These are phyloP conservation scores for Pseudonitzschia pungens DNA, from an alignment of 108 stramenopile genomes.

Conservation along the genomic window DNA sequence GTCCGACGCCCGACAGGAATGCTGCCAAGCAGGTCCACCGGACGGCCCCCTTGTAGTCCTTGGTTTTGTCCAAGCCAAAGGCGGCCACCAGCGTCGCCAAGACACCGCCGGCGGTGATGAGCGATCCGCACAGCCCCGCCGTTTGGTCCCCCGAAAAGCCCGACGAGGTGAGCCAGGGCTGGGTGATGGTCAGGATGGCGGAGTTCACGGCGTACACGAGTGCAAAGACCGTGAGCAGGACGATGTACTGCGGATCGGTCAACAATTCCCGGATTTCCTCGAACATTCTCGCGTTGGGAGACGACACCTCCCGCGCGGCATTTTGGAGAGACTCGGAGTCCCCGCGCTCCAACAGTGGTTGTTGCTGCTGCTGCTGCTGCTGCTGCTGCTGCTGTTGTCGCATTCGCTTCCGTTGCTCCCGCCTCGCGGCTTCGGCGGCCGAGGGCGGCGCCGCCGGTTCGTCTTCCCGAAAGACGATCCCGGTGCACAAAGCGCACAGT, in stretches of 20 bases:
- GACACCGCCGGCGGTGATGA: conserved; percentile 4
- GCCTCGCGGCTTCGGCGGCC: conserved; percentile 1
- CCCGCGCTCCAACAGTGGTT: background rate
- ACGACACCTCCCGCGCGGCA: background rate
- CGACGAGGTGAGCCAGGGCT: conserved; percentile 19
- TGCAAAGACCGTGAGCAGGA: background rate
- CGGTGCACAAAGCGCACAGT: background rate
- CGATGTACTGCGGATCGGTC: conserved; percentile 11
- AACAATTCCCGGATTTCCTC: conserved; percentile 3
- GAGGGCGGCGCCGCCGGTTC: background rate
- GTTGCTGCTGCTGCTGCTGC: background rate
- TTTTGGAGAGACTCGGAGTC: background rate
- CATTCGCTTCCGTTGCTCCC: background rate
- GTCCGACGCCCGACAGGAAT: background rate
- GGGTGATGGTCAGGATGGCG: conserved; percentile 2
- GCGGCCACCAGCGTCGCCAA: conserved; percentile 15
- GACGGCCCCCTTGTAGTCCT: conserved; percentile 13
- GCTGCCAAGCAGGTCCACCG: conserved; percentile 2
- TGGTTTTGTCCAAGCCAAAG: conserved; percentile 3
- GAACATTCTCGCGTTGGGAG: background rate
- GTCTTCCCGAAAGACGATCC: background rate
- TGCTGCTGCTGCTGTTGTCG: background rate
- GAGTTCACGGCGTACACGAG: conserved; percentile 3
- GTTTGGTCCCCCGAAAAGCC: conserved; percentile 18
- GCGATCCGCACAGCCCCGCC: conserved; percentile 12